Conservation (phyloP, 305 asterid genomes). For the Solanum hybrid region DNA sequence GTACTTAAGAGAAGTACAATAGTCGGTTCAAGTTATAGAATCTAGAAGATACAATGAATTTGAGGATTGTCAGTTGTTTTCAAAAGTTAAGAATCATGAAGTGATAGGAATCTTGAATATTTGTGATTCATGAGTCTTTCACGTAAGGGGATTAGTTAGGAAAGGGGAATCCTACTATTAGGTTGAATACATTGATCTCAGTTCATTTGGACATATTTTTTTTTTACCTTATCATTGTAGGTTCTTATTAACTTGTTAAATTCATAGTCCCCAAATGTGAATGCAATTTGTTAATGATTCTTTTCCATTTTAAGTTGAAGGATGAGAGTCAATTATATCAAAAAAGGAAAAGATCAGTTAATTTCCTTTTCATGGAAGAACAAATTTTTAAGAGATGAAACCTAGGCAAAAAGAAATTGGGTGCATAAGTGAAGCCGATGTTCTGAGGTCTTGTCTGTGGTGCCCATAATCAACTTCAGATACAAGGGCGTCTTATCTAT, state of each 20-base stretch:
- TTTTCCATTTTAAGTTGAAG: background rate
- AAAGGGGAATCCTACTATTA: background rate
- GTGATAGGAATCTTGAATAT: background rate
- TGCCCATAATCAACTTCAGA: background rate
- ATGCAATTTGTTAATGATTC: background rate
- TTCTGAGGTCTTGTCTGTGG: background rate
- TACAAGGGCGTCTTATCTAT: background rate
- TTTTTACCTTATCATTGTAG: background rate
- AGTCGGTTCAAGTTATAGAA: background rate
- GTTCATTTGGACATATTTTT: background rate
- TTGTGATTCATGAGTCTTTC: background rate
- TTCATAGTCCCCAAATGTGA: background rate
- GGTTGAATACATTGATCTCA: background rate
- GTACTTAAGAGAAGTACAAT: background rate
- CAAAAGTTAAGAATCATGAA: background rate
- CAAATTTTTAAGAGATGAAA: background rate
- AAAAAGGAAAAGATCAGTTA: background rate
- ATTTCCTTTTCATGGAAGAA: background rate
- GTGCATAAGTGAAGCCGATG: background rate
- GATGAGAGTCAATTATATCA: background rate
- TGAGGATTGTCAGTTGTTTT: background rate
- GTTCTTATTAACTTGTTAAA: background rate
- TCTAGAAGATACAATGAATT: background rate
- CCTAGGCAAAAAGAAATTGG: background rate
- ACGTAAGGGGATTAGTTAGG: background rate